Conservation (phyloP, 345 rosid species). For the Triadica sebifera region DNA sequence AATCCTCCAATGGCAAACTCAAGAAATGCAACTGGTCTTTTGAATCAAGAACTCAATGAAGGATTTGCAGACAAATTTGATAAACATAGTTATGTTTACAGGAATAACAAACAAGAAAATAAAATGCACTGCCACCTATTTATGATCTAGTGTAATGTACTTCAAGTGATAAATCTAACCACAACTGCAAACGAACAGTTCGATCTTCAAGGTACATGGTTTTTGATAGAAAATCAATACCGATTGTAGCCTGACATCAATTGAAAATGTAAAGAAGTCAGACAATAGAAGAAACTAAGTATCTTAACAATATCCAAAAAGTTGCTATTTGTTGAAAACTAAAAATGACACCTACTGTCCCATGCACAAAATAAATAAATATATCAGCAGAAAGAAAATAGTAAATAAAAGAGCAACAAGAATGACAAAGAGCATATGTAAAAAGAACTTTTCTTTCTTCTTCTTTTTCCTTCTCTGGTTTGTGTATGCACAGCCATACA, state of each 20-base stretch:
- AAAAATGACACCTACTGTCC: not conserved
- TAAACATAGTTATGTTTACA: not conserved
- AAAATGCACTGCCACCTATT: not conserved
- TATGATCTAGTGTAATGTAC: not conserved
- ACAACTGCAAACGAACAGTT: too few species aligned
- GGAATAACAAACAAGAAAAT: not conserved
- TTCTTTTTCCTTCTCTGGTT: not conserved
- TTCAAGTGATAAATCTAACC: not conserved
- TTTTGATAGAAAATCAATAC: conserved; percentile 21
- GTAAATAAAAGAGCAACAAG: not conserved
- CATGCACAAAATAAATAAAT: not conserved
- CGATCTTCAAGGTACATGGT: too few species aligned
- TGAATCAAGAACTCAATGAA: not conserved
- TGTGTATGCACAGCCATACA: not conserved
- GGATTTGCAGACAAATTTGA: not conserved
- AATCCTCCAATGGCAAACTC: not conserved
- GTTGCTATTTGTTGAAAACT: not conserved
- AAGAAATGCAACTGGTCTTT: not conserved
- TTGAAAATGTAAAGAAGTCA: not conserved
- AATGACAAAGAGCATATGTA: not conserved
- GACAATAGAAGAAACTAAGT: not conserved
- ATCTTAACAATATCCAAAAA: not conserved
- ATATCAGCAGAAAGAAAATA: not conserved
- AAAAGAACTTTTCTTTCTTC: not conserved
- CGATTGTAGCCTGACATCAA: conserved; percentile 15